Conservation (phyloP, 108 stramenopile species). For the Skeletonema potamos region DNA sequence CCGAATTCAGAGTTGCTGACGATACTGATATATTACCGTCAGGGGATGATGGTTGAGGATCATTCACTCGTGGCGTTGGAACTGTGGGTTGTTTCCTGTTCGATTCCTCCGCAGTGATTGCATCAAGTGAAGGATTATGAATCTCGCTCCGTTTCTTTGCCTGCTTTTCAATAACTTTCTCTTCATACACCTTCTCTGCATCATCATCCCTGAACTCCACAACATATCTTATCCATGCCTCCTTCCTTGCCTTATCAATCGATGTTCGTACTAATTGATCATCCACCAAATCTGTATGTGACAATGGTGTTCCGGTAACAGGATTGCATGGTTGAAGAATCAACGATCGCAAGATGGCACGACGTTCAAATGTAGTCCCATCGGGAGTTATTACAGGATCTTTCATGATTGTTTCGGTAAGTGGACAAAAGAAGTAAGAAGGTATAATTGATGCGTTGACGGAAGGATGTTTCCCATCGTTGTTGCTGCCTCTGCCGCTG, state of each 20-base stretch:
- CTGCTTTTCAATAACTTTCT: constrained; percentile 1
- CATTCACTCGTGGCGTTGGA: not conserved
- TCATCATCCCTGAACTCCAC: constrained; percentile 18
- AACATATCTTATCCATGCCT: constrained; percentile 41
- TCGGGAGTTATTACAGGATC: constrained; percentile 60
- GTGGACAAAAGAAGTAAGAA: constrained; percentile 58
- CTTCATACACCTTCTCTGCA: not conserved
- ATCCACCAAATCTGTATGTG: constrained; percentile 17
- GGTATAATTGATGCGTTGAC: constrained; percentile 44
- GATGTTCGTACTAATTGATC: constrained; percentile 21
- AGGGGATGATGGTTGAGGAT: not conserved
- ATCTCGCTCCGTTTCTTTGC: not conserved
- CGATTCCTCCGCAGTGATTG: not conserved
- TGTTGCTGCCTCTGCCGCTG: not conserved
- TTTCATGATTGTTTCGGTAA: constrained; percentile 55
- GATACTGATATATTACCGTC: not conserved
- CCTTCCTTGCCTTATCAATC: constrained; percentile 41
- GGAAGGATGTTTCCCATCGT: not conserved
- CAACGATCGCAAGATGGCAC: constrained; percentile 36
- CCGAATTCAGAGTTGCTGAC: not conserved
- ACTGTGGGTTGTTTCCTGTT: not conserved
- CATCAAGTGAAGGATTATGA: not conserved
- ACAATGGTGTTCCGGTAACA: constrained; percentile 13
- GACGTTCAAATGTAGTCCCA: constrained; percentile 53
- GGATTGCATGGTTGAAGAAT: constrained; percentile 22